Percentiles rank a stretch among this genome's conserved stretches.
phyloP scores from a whole-genome alignment of 306 rosid species.

The Pterocarpus macrocarpus region DNA sequence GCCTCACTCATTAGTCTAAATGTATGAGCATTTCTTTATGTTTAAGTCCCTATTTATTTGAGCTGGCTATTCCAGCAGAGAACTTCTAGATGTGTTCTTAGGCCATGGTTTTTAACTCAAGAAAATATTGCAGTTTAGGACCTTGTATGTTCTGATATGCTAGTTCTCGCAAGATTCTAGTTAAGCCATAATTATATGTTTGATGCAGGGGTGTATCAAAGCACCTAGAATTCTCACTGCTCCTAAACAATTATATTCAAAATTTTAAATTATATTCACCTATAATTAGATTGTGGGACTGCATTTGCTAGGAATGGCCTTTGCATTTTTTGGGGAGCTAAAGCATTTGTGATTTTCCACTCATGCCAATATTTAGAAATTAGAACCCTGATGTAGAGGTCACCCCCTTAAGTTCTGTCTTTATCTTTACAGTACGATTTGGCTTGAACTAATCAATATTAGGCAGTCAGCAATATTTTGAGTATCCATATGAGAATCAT shows the following conservation, averaged over 20 bases:
- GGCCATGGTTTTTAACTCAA: not conserved
- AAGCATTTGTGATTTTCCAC: constrained; percentile 21
- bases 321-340: not conserved
- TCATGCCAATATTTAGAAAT: constrained; percentile 20
- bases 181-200: not conserved
- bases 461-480: not conserved
- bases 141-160: not conserved
- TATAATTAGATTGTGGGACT: constrained; percentile 8
- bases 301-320: not conserved
- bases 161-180: constrained; percentile 15
- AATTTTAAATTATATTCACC: not conserved
- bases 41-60: not conserved
- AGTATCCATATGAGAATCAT: not conserved
- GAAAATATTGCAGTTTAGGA: not conserved
- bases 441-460: not conserved
- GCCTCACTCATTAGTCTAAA: too few species aligned
- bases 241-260: not conserved
- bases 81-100: not conserved
- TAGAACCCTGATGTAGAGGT: not conserved
- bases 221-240: constrained; percentile 2
- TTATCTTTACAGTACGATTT: not conserved
- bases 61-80: not conserved
- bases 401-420: not conserved
- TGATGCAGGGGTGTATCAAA: not conserved
- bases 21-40: too few species aligned